These are phyloP conservation scores for Metschnikowia gruessii DNA, from an alignment of 805 yeast genomes.

Conservation along the genomic window DNA sequence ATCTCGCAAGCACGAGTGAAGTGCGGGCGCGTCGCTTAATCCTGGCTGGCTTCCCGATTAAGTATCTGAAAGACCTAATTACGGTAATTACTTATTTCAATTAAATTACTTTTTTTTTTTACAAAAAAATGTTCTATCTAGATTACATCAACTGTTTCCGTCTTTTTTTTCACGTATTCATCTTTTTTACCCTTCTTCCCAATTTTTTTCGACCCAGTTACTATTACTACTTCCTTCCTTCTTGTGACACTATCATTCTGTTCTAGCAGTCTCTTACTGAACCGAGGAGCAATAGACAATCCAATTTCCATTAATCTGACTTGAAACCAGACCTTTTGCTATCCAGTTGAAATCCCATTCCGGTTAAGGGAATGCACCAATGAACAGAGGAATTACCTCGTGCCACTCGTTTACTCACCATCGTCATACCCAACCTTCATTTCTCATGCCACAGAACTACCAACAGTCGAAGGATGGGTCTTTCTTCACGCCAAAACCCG, in stretches of 20 bases:
- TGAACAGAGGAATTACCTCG: conserved; percentile 5
- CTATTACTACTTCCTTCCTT: not conserved
- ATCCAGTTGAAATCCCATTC: not conserved
- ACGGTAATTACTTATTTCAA: not conserved
- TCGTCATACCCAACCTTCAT: not conserved
- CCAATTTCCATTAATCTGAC: not conserved
- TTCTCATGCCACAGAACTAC: conserved; percentile 3
- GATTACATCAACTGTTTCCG: not conserved
- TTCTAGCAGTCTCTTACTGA: too few relatives aligned
- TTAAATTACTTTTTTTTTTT: not conserved
- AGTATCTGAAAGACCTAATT: conserved; percentile 4
- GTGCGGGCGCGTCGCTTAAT: conserved; percentile 3
- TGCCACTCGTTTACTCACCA: conserved; percentile 6
- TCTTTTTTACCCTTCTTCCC: not conserved
- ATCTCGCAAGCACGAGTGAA: not conserved
- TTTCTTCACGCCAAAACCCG: conserved; percentile 3
- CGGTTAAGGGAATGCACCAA: not conserved
- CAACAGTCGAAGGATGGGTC: conserved; percentile 3
- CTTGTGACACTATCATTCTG: too few relatives aligned
- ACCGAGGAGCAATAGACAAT: not conserved
- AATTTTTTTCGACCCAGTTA: not conserved
- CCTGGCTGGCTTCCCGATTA: conserved; percentile 10
- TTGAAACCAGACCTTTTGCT: not conserved
- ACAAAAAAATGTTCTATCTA: not conserved
- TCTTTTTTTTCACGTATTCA: not conserved